A percentile compares a stretch with the other conserved stretches of the same genome.
Evolutionary conservation across 768 basidiomycete genomes (phyloP).

Genomic region (Tubosaeta brunneosetosa): DNA sequence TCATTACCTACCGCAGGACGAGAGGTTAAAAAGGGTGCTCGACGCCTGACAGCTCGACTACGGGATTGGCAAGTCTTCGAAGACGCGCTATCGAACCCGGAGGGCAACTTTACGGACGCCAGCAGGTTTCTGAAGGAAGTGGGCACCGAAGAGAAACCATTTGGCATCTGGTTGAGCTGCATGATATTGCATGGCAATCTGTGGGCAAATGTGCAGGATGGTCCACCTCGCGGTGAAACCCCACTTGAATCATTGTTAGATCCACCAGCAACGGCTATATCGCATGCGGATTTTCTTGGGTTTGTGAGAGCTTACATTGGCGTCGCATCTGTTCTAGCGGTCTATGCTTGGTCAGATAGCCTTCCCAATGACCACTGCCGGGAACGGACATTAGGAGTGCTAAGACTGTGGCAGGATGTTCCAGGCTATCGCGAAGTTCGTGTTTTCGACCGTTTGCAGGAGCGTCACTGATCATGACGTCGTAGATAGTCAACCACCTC

Average conservation of each 20-base stretch:
- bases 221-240: slow-evolving; percentile 15
- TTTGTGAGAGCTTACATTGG: slow-evolving; percentile 68
- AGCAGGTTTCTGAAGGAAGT: slow-evolving; percentile 55
- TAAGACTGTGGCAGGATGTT: slow-evolving; percentile 39
- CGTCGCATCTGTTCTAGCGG: slow-evolving; percentile 59
- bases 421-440: slow-evolving; percentile 72
- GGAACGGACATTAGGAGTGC: slow-evolving; percentile 56
- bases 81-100: slow-evolving; percentile 52
- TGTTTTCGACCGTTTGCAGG: slow-evolving; percentile 8
- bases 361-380: slow-evolving; percentile 60
- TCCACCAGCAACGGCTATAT: slow-evolving; percentile 21
- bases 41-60: slow-evolving; percentile 47
- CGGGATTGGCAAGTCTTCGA: slow-evolving; percentile 58
- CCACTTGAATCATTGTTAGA: slow-evolving; percentile 40
- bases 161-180: slow-evolving; percentile 70
- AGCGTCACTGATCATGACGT: slow-evolving; percentile 5
- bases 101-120: slow-evolving; percentile 47
- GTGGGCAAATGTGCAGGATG: slow-evolving; percentile 27
- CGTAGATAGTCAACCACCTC: slow-evolving; percentile 69
- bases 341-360: slow-evolving; percentile 79
- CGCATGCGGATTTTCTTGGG: slow-evolving; percentile 56
- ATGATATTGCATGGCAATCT: slow-evolving; percentile 60
- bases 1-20: slow-evolving; percentile 33
- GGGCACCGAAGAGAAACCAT: slow-evolving; percentile 57
- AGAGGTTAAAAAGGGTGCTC: slow-evolving; percentile 41